Evolutionary conservation across 148 eudicot species (phyloP), one percentile per base, ranked within the genome.

Genomic region (Rhododendron vialii): DNA sequence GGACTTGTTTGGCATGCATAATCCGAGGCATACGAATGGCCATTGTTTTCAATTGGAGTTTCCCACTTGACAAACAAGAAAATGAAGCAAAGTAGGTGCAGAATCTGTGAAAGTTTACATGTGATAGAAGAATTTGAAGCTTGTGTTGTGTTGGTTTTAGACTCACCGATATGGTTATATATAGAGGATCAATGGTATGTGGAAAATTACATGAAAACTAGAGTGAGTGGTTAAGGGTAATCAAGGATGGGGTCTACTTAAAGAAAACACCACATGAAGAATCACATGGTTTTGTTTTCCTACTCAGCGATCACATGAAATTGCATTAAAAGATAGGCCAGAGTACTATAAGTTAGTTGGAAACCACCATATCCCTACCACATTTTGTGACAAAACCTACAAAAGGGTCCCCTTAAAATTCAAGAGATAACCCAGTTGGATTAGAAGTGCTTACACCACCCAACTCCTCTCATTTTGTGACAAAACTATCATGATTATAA

Each of bases 281-380:
- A 81, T 81, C 71, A 81, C 47, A 81, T 81, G 83, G 83, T 53
- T 80, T 38, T 80, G 83, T 12, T 18, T 50, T 22, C 63, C 65
- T 36, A 51, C 67, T 77, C 12, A 77, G 10, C 38, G 28, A 15
- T 26, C 22, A 26, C 17, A 17, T 48, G 26, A 22, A 26, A 9
- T 24, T 43, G 12, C 0, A 28, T 2, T 15, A 9, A 80, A 30
- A 17, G 3, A 17, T 26, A 10, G n/a, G 78, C 43, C 45, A 7
- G 2, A 74, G 43, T 5, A 75, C 78, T 17, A 5, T 45, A 5
- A 8, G 53, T 45, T n/a, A 45, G 17, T 22, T 43, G 81, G 17
- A 45, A 45, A 78, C 47, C 55, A 78, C 24, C 82, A 59, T 22
- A 80, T 47, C 82, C 82, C 36, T 14, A 80, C 82, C 82, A 80